Evolutionary conservation across 768 basidiomycete genomes (phyloP).

Genomic region (Basidioascus undulatus): DNA sequence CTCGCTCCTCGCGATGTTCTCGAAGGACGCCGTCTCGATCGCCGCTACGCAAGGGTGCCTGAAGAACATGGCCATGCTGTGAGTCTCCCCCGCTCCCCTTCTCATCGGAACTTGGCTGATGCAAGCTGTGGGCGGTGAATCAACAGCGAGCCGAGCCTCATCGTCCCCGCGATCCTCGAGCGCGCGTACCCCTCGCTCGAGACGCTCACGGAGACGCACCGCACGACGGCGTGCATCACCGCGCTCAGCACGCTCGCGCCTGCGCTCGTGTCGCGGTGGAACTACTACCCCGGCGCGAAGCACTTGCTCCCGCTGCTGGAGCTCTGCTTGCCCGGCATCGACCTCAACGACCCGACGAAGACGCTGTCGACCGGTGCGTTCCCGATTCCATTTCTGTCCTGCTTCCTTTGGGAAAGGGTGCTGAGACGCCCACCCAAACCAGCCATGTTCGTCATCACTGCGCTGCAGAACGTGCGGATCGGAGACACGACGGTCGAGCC

Average conservation of each 20-base stretch:
- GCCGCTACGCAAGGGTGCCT: conserved; percentile 52
- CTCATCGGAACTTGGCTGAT: too few species aligned
- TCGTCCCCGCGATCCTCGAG: conserved; percentile 57
- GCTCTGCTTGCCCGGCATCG: conserved; percentile 62
- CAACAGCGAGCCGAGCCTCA: conserved; percentile 73
- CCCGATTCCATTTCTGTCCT: conserved; percentile 1
- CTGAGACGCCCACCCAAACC: not conserved
- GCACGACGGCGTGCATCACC: conserved; percentile 65
- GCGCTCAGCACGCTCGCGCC: conserved; percentile 59
- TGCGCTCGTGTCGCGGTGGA: conserved; percentile 48
- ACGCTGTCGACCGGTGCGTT: conserved; percentile 11
- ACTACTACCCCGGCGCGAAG: conserved; percentile 62
- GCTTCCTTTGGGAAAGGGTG: not conserved
- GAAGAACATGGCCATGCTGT: conserved; percentile 47
- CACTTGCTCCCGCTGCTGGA: conserved; percentile 56
- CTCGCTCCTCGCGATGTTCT: conserved; percentile 71
- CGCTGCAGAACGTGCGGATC: too few species aligned
- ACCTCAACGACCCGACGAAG: conserved; percentile 29
- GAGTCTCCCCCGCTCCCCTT: too few species aligned
- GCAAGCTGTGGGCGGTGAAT: too few species aligned
- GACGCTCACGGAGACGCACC: conserved; percentile 59
- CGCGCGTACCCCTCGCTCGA: conserved; percentile 69
- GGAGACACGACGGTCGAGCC: too few species aligned
- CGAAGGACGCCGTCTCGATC: conserved; percentile 48
- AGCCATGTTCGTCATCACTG: conserved; percentile 13